Evolutionary conservation across 495 filamentous ascomycete genomes (phyloP), one percentile per base, ranked within the genome.

Genomic region (Penicillium lagena): DNA sequence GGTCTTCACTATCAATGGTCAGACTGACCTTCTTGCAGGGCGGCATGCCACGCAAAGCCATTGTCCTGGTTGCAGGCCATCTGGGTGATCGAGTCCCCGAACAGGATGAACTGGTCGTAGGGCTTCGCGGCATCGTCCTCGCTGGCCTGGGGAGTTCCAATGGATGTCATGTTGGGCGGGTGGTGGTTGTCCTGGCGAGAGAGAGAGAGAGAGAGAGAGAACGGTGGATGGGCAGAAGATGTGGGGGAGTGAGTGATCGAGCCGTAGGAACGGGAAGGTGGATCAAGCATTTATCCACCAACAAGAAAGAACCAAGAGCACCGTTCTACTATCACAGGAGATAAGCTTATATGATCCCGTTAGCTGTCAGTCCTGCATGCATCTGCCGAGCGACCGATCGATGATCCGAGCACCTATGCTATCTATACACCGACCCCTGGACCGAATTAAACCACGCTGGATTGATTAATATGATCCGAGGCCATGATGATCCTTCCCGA

Each of bases 71-170:
- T 69, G 44, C 70, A 73, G 34, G 78, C 76, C 31, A 70, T 64
- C 55, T 94, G 78, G 15, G 86, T 82, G 51, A 94, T 79, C 27
- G 85, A 89, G 58, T 94, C 88, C 28, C 88, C 88, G 54, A 94
- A 88, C 14, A 91, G 78, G 35, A 91, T 68, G 54, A 91, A 77
- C 56, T 90, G 86, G 45, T 81, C 78, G 47, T 76, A 76, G n/a
- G 72, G 70, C 47, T 60, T 50, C 51, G 55, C 61, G 14, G 47
- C 42, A 37, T 46, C 46, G 34, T 46, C 46, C 30, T 54, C 47
- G 28, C 28, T 35, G 4, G 9, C 34, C 29, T 42, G 31, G 9
- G 12, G 13, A 7, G 30, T 40, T 7, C 39, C 14, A 6, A 29
- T 43, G 15, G 11, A 13, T 1, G 39, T 29, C 51, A 52, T 52